Base-by-base conservation (phyloP, 2,329 filamentous ascomycete species). In the Aaosphaeria arxii region DNA sequence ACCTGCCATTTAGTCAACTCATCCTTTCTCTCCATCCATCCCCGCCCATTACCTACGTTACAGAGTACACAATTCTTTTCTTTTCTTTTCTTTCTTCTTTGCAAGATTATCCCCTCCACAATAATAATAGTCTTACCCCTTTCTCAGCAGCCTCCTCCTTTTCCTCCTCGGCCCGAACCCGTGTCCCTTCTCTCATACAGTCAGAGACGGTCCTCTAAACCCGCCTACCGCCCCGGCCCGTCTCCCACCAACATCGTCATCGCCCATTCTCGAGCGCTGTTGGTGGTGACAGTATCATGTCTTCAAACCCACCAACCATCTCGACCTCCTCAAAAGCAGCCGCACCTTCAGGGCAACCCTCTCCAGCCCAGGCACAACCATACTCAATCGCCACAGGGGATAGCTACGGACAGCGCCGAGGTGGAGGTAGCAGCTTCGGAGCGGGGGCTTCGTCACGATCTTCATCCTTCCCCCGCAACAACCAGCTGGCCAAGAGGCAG, bases 401-500 rank as follows among this genome's bases (percentile, higher is more conserved):
- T 61, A 71, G 67, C 57, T 69, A 68, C 57, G 70, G 71, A 46
- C 71, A 76, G 56, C 70, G 70, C 51, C 70, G 74, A 57, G 64
- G 67, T 58, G 69, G 69, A 45, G 66, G 66, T 41, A 62, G 63
- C 47, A 72, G 65, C 52, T 69, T 65, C 53, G 71, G 65, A 50
- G 61, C 69, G 55, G 68, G 66, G 41, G 61, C 67, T 13, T 54
- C 66, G 36, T 62, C 70, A 50, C 66, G 72, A 47, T 59, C 69
- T 38, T 64, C 66, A 43, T 64, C 73, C 28, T 69, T 81, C 42
- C 83, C 88, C 44, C 82, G 91, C 60, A 95, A 89, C 71, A 84
- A 80, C 45, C 92, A 97, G 74, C 77, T 76, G 40, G 77, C 81
- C 45, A 87, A 87, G 70, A 91, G 86, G 68, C 90, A 94, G 71